Conservation (phyloP, 1,284 basidiomycete species). For the Rhodofomes roseus region DNA sequence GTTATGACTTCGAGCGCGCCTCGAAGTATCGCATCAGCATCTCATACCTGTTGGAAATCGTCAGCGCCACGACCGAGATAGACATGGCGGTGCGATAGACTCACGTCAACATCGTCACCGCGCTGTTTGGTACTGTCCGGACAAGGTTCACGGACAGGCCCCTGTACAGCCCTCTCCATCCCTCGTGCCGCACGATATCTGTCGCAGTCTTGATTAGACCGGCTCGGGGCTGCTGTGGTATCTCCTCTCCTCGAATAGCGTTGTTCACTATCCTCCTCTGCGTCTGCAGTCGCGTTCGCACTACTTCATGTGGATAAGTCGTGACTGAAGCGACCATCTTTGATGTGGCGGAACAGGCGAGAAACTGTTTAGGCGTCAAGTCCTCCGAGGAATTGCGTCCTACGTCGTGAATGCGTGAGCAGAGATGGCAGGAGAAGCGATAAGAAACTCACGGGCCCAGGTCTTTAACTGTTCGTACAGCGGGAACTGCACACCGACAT, state of each 20-base stretch:
- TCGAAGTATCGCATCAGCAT: constrained; percentile 61
- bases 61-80: not conserved
- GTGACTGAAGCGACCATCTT: constrained; percentile 94
- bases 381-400: constrained; percentile 54
- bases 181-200: constrained; percentile 76
- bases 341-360: constrained; percentile 82
- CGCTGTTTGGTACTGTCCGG: constrained; percentile 90
- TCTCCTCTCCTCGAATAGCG: constrained; percentile 38
- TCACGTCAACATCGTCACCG: constrained; percentile 92
- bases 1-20: constrained; percentile 15
- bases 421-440: not conserved
- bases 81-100: constrained; percentile 32
- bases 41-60: constrained; percentile 48
- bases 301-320: constrained; percentile 95
- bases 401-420: constrained; percentile 20
- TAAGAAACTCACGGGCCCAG: constrained; percentile 64
- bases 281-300: constrained; percentile 89
- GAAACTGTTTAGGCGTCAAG: constrained; percentile 67
- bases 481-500: constrained; percentile 95
- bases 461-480: constrained; percentile 91
- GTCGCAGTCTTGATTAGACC: constrained; percentile 72
- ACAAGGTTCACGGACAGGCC: constrained; percentile 89
- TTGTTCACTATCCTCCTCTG: constrained; percentile 55
- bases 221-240: constrained; percentile 37
- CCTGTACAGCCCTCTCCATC: constrained; percentile 85